Evolutionary conservation across 805 yeast species (phyloP).

Genomic region (Saturnispora bothae): DNA sequence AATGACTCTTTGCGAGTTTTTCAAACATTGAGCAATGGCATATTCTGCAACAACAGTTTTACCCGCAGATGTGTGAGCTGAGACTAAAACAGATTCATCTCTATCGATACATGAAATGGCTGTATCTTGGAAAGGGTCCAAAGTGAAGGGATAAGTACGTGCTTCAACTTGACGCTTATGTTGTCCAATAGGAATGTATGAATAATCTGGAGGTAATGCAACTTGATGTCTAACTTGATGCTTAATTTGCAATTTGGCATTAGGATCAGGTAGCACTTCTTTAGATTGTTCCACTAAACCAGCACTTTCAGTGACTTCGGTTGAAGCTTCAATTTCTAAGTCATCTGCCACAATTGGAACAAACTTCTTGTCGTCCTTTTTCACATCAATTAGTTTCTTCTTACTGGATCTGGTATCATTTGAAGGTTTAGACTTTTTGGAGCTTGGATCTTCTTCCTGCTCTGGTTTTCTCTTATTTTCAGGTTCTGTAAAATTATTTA

Average conservation of each 20-base stretch:
- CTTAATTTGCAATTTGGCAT: slow-evolving; percentile 46
- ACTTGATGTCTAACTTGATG: slow-evolving; percentile 98
- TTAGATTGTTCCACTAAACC: slow-evolving; percentile 41
- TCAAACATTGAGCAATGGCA: slow-evolving; percentile 89
- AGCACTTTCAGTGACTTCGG: slow-evolving; percentile 76
- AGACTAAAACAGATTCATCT: slow-evolving; percentile 86
- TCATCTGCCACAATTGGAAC: slow-evolving; percentile 77
- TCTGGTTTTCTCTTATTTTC: slow-evolving; percentile 2
- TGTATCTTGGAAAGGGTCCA: slow-evolving; percentile 97
- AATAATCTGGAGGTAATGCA: slow-evolving; percentile 86
- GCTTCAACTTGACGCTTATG: slow-evolving; percentile 76
- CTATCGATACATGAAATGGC: slow-evolving; percentile 94
- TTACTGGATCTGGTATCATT: slow-evolving; percentile 11
- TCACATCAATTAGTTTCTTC: slow-evolving; percentile 26
- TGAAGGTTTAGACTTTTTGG: slow-evolving; percentile 21
- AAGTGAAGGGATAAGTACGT: slow-evolving; percentile 78
- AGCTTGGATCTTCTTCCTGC: slow-evolving; percentile 7
- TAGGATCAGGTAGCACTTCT: slow-evolving; percentile 15
- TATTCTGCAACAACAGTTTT: slow-evolving; percentile 96
- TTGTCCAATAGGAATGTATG: slow-evolving; percentile 79
- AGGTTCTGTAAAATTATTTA: background rate
- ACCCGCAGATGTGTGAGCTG: slow-evolving; percentile 98
- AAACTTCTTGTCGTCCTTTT: slow-evolving; percentile 27
- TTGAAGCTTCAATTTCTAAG: slow-evolving; percentile 78
- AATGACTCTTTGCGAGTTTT: slow-evolving; percentile 87